Evolutionary conservation across 257 asterid genomes (phyloP), one percentile per base, ranked within the genome.

Genomic region (Perilla frutescens): DNA sequence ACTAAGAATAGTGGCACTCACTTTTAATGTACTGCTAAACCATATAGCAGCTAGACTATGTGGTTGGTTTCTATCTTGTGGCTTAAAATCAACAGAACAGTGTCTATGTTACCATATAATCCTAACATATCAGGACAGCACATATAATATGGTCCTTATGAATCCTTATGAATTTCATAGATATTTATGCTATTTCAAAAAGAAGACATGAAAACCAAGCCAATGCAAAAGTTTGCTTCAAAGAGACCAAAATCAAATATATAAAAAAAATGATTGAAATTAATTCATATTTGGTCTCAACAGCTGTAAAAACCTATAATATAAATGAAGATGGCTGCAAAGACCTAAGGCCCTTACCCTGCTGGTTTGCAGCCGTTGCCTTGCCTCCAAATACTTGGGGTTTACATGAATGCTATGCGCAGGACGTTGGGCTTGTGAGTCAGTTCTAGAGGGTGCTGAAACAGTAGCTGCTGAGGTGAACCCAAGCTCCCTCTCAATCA

Each of bases 311-410:
- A 13, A 57, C 7, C 41, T 44, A 62, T 32, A 36, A 48, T 37
- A 14, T 4, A 44, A 51, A 51, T 1, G 36, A 47, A 49, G 68
- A 45, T 47, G 48, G 64, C 41, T 58, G 63, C 54, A 44, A 64
- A 44, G 31, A 51, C 36, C 1, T 12, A 50, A 36, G 60, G 64
- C 40, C 67, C 86, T 83, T 83, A 92, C 98, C 88, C 84, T 84
- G 59, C 84, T 75, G 48, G 91, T 81, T 80, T 86, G 94, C 77
- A 86, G 67, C 59, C 88, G 88, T 81, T 90, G 95, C 81, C 96
- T 83, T 60, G 95, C 96, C 84, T 90, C 97, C 79, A 92, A 83
- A 79, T 92, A 90, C 78, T 92, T 90, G 34, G 96, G 98, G 79
- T 92, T 92, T 51, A 92, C 96, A 76, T 92, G 96, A 82, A 92